A percentile compares a stretch with the other conserved stretches of the same genome.
phyloP scores from a whole-genome alignment of 495 filamentous ascomycete species.

The Aspergillus coremiiformis region DNA sequence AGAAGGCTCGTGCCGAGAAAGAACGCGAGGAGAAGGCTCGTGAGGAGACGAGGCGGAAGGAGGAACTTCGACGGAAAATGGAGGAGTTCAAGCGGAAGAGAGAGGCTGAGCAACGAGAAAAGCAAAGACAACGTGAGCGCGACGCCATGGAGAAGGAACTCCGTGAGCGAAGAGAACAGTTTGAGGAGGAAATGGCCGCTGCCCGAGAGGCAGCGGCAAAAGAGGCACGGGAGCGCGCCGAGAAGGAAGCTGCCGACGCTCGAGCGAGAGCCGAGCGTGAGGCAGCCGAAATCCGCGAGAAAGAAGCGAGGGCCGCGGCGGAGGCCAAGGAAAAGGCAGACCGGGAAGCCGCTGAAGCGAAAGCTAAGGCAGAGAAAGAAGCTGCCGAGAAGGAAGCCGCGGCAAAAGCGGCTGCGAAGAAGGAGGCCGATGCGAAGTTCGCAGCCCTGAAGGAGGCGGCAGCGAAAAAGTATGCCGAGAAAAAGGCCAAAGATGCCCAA shows the following conservation, averaged over 20 bases:
- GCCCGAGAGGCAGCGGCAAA: conserved; percentile 40
- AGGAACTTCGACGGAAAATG: conserved; percentile 48
- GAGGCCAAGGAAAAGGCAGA: conserved; percentile 20
- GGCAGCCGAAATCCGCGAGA: conserved; percentile 20
- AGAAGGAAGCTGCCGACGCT: conserved; percentile 27
- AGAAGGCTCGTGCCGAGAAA: conserved; percentile 25
- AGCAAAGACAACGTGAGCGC: conserved; percentile 38
- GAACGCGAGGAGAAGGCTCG: conserved; percentile 32
- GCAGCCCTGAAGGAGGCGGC: conserved; percentile 41
- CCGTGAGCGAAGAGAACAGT: conserved; percentile 41
- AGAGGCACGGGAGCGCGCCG: conserved; percentile 36
- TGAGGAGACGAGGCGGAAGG: conserved; percentile 55
- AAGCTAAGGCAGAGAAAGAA: conserved; percentile 29
- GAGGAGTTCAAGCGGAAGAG: conserved; percentile 57
- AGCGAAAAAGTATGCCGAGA: conserved; percentile 40
- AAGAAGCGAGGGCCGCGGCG: conserved; percentile 25
- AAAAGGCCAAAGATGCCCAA: conserved; percentile 37
- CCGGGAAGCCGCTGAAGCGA: conserved; percentile 19
- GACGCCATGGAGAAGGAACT: conserved; percentile 47
- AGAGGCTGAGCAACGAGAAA: conserved; percentile 37
- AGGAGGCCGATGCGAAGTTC: conserved; percentile 42
- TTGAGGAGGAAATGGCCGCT: conserved; percentile 41
- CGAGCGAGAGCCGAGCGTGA: conserved; percentile 21
- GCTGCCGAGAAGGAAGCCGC: conserved; percentile 41
- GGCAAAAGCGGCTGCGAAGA: conserved; percentile 37